A percentile compares a stretch with the other conserved stretches of the same genome.
These are phyloP conservation scores for Paspalum vaginatum DNA, from an alignment of 176 grass and related monocot species.

Conservation along the genomic window DNA sequence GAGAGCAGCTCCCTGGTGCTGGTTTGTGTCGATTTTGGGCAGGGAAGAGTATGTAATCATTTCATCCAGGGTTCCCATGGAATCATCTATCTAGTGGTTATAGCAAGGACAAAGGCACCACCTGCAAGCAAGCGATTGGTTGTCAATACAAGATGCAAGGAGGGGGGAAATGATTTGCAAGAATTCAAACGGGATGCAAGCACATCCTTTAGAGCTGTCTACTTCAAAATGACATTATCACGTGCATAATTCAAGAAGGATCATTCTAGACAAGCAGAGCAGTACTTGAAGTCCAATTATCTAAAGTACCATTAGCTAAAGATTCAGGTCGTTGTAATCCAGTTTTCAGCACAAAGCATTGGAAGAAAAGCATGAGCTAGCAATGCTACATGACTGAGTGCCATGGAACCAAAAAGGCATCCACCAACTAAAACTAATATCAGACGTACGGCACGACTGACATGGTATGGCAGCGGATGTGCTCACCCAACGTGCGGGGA, in stretches of 20 bases:
- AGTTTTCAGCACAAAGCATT: neutral
- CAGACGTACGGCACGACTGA: neutral
- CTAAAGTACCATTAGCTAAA: neutral
- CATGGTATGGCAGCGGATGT: too few relatives aligned
- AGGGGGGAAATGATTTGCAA: neutral
- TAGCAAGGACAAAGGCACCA: conserved; percentile 5
- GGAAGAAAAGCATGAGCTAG: neutral
- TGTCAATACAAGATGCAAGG: neutral
- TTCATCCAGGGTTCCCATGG: conserved; percentile 62
- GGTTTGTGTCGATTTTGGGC: conserved; percentile 32
- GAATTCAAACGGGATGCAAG: neutral
- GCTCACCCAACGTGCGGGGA: neutral
- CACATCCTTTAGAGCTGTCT: neutral
- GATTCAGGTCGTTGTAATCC: neutral
- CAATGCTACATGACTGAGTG: neutral
- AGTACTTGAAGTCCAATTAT: neutral
- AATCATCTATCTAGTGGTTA: conserved; percentile 45
- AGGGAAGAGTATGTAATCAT: conserved; percentile 63
- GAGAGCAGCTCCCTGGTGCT: conserved; percentile 26
- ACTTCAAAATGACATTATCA: too few relatives aligned
- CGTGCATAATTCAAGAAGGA: neutral
- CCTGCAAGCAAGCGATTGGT: conserved; percentile 17
- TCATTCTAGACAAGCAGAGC: neutral
- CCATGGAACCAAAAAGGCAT: neutral
- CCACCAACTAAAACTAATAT: neutral